Conservation (phyloP, 2,329 filamentous ascomycete genomes). For the Domatiomyces catenatus region DNA sequence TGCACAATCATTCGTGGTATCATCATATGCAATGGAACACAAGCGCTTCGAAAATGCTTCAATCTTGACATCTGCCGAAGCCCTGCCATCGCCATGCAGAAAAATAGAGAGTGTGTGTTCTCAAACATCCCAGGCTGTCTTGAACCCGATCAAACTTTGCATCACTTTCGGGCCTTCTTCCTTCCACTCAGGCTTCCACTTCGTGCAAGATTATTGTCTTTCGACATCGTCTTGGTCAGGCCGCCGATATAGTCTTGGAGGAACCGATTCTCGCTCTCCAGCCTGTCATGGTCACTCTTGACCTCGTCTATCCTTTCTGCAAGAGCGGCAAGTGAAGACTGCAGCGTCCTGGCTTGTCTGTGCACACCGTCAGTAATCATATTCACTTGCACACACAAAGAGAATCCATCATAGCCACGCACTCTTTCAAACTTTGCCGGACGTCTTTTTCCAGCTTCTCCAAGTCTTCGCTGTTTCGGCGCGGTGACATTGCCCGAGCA, state of each 20-base stretch:
- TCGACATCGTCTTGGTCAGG: constrained; percentile 58
- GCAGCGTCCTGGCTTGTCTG: constrained; percentile 76
- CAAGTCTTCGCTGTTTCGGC: constrained; percentile 78
- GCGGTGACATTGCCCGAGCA: constrained; percentile 84
- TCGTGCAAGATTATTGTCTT: constrained; percentile 32
- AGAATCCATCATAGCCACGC: constrained; percentile 18
- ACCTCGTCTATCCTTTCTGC: constrained; percentile 91
- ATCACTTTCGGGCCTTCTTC: constrained; percentile 14
- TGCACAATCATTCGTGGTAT: neutral
- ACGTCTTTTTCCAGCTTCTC: constrained; percentile 76
- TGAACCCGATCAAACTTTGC: neutral
- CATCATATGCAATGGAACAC: neutral
- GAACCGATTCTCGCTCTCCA: constrained; percentile 94
- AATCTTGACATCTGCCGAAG: neutral
- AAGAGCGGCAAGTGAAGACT: constrained; percentile 76
- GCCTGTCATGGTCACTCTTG: constrained; percentile 85
- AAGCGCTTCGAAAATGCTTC: neutral
- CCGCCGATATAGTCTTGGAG: constrained; percentile 96
- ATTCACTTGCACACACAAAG: neutral
- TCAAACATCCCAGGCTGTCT: neutral
- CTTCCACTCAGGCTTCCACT: constrained; percentile 13
- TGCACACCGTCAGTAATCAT: constrained; percentile 4
- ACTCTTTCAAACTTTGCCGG: constrained; percentile 48
- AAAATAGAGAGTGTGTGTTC: neutral
- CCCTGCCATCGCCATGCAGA: neutral